Evolutionary conservation across 805 yeast genomes (phyloP).

Genomic region (Nakazawaea anatomiae): DNA sequence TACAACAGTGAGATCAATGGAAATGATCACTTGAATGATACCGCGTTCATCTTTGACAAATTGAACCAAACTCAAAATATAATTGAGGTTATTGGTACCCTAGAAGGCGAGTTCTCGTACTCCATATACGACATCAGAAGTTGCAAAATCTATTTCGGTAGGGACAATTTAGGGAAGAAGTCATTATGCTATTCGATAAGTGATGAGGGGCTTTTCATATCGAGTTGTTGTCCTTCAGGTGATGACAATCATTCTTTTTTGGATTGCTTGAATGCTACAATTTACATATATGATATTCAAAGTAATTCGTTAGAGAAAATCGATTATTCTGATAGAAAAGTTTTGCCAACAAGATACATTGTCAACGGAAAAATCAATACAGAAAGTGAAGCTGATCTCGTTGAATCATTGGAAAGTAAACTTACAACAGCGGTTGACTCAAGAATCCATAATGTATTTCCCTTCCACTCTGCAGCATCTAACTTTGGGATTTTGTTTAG

Average conservation of each 20-base stretch:
- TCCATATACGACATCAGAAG: constrained; percentile 38
- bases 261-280: constrained; percentile 52
- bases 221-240: constrained; percentile 38
- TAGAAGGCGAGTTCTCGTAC: constrained; percentile 85
- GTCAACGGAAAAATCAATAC: constrained; percentile 10
- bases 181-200: constrained; percentile 48
- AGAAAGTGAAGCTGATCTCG: constrained; percentile 5
- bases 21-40: constrained; percentile 47
- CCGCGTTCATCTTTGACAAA: constrained; percentile 40
- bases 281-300: constrained; percentile 37
- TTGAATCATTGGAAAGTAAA: constrained; percentile 17
- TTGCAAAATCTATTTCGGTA: constrained; percentile 60
- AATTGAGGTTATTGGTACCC: constrained; percentile 29
- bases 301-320: constrained; percentile 14
- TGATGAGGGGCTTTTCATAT: constrained; percentile 32
- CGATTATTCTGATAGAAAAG: constrained; percentile 10
- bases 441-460: constrained; percentile 59
- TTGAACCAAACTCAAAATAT: constrained; percentile 32
- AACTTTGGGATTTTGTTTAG: constrained; percentile 69
- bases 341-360: constrained; percentile 14
- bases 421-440: constrained; percentile 35
- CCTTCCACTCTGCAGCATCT: constrained; percentile 34
- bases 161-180: constrained; percentile 79
- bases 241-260: constrained; percentile 24
- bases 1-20: constrained; percentile 52